phyloP scores from a whole-genome alignment of 148 eudicot genomes.

The Linanthus parryae region DNA sequence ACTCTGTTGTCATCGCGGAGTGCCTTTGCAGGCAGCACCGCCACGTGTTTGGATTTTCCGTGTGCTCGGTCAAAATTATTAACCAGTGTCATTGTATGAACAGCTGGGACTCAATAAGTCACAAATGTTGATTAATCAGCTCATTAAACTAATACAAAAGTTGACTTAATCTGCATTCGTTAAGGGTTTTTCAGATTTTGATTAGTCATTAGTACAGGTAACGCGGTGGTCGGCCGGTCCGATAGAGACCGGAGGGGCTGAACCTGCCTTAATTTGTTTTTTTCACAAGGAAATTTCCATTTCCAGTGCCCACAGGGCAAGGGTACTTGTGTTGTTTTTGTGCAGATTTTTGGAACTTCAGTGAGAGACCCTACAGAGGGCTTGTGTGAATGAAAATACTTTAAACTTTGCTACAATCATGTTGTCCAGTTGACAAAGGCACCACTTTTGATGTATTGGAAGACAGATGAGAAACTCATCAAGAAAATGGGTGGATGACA shows the following conservation, averaged over 20 bases:
- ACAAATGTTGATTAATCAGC: not conserved
- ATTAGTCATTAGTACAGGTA: conserved; percentile 1
- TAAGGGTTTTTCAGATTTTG: not conserved
- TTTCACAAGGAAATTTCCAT: no score
- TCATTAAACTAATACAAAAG: not conserved
- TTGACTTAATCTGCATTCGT: not conserved
- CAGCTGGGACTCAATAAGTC: not conserved
- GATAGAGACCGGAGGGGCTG: not conserved
- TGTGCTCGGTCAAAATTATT: not conserved
- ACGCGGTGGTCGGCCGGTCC: conserved; percentile 3
- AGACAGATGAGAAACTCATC: no score
- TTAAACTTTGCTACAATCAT: no score
- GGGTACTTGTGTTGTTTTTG: no score
- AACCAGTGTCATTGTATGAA: not conserved
- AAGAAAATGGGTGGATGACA: no score
- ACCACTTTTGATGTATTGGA: no score
- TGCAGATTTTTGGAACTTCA: no score
- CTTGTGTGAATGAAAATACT: no score
- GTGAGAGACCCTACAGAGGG: no score
- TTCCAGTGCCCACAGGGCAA: no score
- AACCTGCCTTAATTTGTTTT: not conserved
- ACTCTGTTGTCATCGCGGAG: not conserved
- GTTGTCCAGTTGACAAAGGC: no score
- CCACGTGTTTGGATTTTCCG: not conserved
- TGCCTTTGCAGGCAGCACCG: not conserved